A percentile compares a stretch with the other conserved stretches of the same genome.
phyloP scores from a whole-genome alignment of 164 flowering plant genomes.

The Protea cynaroides region DNA sequence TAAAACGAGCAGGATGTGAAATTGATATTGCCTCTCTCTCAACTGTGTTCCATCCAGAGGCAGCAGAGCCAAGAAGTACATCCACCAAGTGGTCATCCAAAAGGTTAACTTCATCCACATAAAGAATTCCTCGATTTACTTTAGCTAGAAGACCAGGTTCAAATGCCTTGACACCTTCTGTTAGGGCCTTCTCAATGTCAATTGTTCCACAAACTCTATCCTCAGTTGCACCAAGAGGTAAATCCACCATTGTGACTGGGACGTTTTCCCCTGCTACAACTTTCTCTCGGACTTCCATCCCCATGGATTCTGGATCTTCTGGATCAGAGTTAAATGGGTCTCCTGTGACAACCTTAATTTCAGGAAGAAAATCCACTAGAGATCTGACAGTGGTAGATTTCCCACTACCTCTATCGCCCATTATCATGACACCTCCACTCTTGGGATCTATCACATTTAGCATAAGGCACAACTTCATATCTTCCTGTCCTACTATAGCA shows the following conservation, averaged over 20 bases:
- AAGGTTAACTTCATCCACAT: constrained; percentile 94
- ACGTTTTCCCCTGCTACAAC: constrained; percentile 53
- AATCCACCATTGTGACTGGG: constrained; percentile 64
- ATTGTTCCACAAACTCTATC: constrained; percentile 97
- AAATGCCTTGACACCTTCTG: constrained; percentile 95
- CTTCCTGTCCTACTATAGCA: constrained; percentile 97
- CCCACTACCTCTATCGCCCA: constrained; percentile 98
- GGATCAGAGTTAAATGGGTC: constrained; percentile 97
- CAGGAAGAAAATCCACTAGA: constrained; percentile 86
- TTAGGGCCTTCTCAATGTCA: constrained; percentile 91
- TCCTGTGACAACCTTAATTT: constrained; percentile 69
- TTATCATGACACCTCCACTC: constrained; percentile 97
- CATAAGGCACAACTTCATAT: constrained; percentile 92
- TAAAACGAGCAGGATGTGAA: constrained; percentile 96
- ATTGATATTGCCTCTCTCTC: constrained; percentile 97
- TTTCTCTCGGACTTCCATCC: constrained; percentile 72
- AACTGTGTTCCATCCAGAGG: constrained; percentile 99
- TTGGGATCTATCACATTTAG: constrained; percentile 95
- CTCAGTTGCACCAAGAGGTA: constrained; percentile 94
- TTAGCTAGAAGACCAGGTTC: constrained; percentile 96
- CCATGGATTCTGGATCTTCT: constrained; percentile 84
- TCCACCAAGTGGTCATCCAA: constrained; percentile 93
- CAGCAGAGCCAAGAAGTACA: constrained; percentile 87
- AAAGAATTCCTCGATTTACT: constrained; percentile 89
- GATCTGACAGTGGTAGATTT: constrained; percentile 95